Evolutionary conservation across 192 early-diverging fungal genomes (phyloP), one percentile per base, ranked within the genome.

Genomic region (Powellomyces hirtus): DNA sequence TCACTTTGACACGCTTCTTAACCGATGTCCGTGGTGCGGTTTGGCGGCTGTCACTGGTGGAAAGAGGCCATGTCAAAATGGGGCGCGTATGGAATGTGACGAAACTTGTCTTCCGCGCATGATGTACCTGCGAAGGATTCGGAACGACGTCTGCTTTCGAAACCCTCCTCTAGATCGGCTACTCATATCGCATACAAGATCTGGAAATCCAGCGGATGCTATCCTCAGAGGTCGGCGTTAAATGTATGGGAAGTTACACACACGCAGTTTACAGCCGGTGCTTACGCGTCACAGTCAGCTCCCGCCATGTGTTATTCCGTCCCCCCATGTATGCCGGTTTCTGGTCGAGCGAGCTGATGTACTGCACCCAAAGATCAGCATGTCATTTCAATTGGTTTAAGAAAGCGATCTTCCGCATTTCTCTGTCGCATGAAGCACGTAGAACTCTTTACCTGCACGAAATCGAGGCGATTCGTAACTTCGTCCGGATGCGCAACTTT

Each of bases 391-490:
- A 13, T 18, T 13, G 40, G 10, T 42, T 18, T 8, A 8, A 42
- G 40, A 42, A 42, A 42, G 18, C 18, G 40, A 42, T n/a, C n/a
- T n/a, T n/a, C n/a, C n/a, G 40, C 40, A 18, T 42, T 13, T 42
- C 10, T 8, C 40, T 18, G 40, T 42, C 40, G 18, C 18, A 18
- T 42, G 40, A 42, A 42, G 8, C 10, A 18, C 40, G 18, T 13
- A 42, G 18, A 42, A 42, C 10, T 13, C 26, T 3, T 2, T 33
- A 76, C 70, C 75, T 80, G 74, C 6, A 83, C 74, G 52, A 77
- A 83, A 26, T 83, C 81, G 50, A 80, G 61, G 20, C 72, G 62
- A 53, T 83, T 79, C 24, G 82, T 84, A 16, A 84, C 82, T 31
- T 84, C 77, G 33, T 64, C 60, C 10, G 78, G 55, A 42, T 75